These are phyloP conservation scores for Carallia brachiata DNA, from an alignment of 345 rosid species.

Conservation along the genomic window DNA sequence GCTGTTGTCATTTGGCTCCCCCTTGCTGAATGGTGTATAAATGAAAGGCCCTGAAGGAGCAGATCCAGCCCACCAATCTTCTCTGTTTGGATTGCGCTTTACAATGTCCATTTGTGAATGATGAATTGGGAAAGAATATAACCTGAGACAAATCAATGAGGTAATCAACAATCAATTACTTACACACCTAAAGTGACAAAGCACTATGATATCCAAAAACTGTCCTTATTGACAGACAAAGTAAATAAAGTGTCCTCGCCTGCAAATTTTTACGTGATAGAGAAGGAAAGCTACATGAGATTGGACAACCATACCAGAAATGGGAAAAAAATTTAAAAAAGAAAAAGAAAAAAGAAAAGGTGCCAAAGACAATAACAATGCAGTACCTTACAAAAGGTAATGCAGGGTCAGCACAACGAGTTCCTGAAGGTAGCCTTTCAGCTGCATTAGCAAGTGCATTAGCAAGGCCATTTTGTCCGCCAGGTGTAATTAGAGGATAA, in stretches of 20 bases:
- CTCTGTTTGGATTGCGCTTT: constrained; percentile 80
- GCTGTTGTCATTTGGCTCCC: constrained; percentile 65
- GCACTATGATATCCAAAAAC: not conserved
- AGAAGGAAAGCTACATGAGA: not conserved
- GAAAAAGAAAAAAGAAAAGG: not conserved
- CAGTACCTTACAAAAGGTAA: constrained; percentile 87
- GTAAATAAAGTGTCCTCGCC: not conserved
- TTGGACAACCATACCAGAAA: not conserved
- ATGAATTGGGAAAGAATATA: constrained; percentile 84
- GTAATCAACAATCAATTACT: not conserved
- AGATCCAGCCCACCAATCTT: constrained; percentile 98
- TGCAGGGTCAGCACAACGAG: constrained; percentile 98
- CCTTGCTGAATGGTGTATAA: constrained; percentile 97
- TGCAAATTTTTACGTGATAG: not conserved
- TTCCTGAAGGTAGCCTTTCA: constrained; percentile 87
- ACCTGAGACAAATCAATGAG: constrained; percentile 43
- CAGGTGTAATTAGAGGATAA: constrained; percentile 96
- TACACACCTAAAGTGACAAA: not conserved
- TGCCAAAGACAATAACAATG: not conserved
- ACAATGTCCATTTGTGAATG: constrained; percentile 78
- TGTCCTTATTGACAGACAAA: not conserved
- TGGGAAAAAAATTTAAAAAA: not conserved
- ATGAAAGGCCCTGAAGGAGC: constrained; percentile 99
- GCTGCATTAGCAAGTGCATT: constrained; percentile 84
- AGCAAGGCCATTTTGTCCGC: constrained; percentile 97